Evolutionary conservation across 2,329 filamentous ascomycete genomes (phyloP), one percentile per base, ranked within the genome.

Genomic region (Magnaporthiopsis poae): DNA sequence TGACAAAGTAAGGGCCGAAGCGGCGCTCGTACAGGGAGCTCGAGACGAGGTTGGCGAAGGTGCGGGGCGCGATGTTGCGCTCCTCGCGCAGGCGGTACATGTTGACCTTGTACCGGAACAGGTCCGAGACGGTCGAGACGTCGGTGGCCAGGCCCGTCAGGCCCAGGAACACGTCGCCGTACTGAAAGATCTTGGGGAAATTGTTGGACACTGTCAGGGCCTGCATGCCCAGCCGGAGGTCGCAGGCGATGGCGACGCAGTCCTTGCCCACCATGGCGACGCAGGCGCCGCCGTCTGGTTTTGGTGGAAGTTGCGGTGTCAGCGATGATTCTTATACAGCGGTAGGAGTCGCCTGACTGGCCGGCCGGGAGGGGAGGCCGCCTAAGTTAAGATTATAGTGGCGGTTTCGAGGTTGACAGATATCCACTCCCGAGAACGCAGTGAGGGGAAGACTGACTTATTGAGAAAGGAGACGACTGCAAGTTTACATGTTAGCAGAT

Each of bases 41-140:
- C 74, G 88, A 91, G 74, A 99, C 93, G 71, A 99, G 87, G 83
- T 99, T 97, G 78, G 95, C 93, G 81, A 99, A 92, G 68, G 95
- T 99, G 77, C 90, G 86, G 62, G 95, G 95, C 66, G 91, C 89
- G 80, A 99, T 98, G 83, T 92, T 86, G 76, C 95, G 92, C 85
- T 99, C 95, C 84, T 99, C 95, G 75, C 95, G 91, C 75, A 99
- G 87, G 71, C 95, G 91, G 86, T 99, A 99, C 91, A 99, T 96
- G 86, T 99, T 99, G 79, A 96, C 92, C 86, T 99, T 99, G 88
- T 96, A 98, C 76, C 95, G 92, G 86, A 99, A 96, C 72, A 98
- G 89, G 81, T 99, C 94, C 74, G 89, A 90, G 72, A 99, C 94
- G 72, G 94, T 98, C 71, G 86, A 87, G 71, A 99, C 92, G 78